These are phyloP conservation scores for Wickerhamia fluorescens DNA, from an alignment of 805 yeast genomes.

Conservation along the genomic window DNA sequence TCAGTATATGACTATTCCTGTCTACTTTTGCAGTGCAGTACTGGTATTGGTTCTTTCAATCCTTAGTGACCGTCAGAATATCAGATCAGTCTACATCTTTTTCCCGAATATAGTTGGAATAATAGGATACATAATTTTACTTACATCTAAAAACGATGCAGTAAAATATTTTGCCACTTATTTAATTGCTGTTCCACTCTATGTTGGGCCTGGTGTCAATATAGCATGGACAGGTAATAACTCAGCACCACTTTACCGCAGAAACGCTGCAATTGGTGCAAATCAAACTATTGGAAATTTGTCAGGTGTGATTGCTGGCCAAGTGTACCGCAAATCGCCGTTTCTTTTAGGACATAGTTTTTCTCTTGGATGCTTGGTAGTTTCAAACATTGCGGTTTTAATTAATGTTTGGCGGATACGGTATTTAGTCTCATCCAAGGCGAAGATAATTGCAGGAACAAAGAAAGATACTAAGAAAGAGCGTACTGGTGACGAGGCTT, in stretches of 20 bases:
- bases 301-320: constrained; percentile 40
- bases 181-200: constrained; percentile 28
- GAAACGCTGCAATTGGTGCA: constrained; percentile 36
- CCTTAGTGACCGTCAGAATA: constrained; percentile 17
- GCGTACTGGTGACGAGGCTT: constrained; percentile 14
- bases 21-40: constrained; percentile 26
- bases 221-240: constrained; percentile 39
- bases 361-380: constrained; percentile 27
- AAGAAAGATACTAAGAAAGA: constrained; percentile 10
- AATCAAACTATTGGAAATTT: constrained; percentile 40
- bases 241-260: constrained; percentile 34
- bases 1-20: constrained; percentile 36
- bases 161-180: constrained; percentile 32
- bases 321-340: constrained; percentile 34
- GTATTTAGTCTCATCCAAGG: constrained; percentile 4
- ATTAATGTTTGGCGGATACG: constrained; percentile 10
- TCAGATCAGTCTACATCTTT: constrained; percentile 27
- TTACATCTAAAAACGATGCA: constrained; percentile 19
- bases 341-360: constrained; percentile 34
- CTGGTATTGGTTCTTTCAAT: constrained; percentile 16
- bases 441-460: constrained; percentile 12
- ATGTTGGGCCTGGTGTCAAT: constrained; percentile 32
- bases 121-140: constrained; percentile 25
- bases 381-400: constrained; percentile 12
- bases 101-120: constrained; percentile 16